Percentiles rank a stretch among this genome's conserved stretches.
phyloP scores from a whole-genome alignment of 2,329 filamentous ascomycete genomes.

The Didymosphaeria variabile region DNA sequence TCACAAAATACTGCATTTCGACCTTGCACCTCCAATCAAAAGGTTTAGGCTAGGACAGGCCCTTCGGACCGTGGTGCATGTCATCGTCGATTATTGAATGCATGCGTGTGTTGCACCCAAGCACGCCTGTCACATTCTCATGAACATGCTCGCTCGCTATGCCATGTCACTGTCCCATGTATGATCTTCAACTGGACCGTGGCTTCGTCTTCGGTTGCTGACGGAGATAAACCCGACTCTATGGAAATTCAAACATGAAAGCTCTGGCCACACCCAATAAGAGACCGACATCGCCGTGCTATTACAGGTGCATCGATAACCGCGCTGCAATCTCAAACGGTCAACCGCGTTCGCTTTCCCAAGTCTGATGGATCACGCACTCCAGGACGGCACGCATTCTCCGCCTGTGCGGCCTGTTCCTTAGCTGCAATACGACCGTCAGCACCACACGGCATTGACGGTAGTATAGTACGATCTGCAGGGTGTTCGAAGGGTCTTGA shows the following conservation, averaged over 20 bases:
- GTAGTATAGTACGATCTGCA: slow-evolving; percentile 8
- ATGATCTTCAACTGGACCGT: slow-evolving; percentile 29
- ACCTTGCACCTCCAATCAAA: slow-evolving; percentile 8
- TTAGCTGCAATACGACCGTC: slow-evolving; percentile 10
- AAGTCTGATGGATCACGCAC: neutral
- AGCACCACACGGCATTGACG: neutral
- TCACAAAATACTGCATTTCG: slow-evolving; percentile 9
- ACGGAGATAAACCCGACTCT: slow-evolving; percentile 25
- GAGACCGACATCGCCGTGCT: slow-evolving; percentile 10
- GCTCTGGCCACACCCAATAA: slow-evolving; percentile 6
- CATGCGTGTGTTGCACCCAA: slow-evolving; percentile 21
- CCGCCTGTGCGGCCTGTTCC: slow-evolving; percentile 11
- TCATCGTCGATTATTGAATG: slow-evolving; percentile 17
- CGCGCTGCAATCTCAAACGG: neutral
- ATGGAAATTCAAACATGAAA: slow-evolving; percentile 19
- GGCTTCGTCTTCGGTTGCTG: slow-evolving; percentile 23
- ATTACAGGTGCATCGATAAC: slow-evolving; percentile 14
- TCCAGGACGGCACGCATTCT: slow-evolving; percentile 1
- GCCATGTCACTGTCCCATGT: slow-evolving; percentile 23
- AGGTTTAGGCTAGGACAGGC: neutral
- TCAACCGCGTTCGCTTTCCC: neutral
- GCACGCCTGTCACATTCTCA: slow-evolving; percentile 12
- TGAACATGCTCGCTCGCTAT: slow-evolving; percentile 21
- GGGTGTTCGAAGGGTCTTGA: slow-evolving; percentile 5
- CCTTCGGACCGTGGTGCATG: neutral